Conservation (phyloP, 208 protist species). For the Acanthamoeba healyi region DNA sequence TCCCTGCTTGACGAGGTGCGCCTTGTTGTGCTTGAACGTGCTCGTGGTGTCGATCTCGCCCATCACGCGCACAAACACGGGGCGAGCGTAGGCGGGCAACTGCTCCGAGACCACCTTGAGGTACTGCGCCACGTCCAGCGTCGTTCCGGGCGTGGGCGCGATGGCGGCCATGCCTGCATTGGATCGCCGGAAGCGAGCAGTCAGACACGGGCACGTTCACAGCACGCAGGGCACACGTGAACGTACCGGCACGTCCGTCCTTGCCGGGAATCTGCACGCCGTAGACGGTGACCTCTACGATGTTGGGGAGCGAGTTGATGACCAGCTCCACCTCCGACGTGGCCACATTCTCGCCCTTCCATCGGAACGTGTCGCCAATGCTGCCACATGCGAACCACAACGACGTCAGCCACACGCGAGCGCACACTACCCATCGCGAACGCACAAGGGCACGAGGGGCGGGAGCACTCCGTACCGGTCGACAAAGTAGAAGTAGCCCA, state of each 20-base stretch:
- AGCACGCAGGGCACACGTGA: no score
- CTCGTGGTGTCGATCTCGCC: slow-evolving; percentile 77
- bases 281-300: slow-evolving; percentile 76
- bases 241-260: slow-evolving; percentile 79
- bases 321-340: slow-evolving; percentile 82
- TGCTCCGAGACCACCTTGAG: slow-evolving; percentile 62
- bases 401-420: background rate
- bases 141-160: slow-evolving; percentile 21
- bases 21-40: slow-evolving; percentile 86
- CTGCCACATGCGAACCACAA: background rate
- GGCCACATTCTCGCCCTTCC: slow-evolving; percentile 87
- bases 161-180: slow-evolving; percentile 47
- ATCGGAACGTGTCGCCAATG: slow-evolving; percentile 86
- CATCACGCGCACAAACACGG: slow-evolving; percentile 79
- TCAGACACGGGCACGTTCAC: background rate
- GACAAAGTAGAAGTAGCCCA: slow-evolving; percentile 83
- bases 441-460: no score
- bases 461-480: slow-evolving; percentile 75
- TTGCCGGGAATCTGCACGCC: slow-evolving; percentile 71
- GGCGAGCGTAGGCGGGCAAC: slow-evolving; percentile 75
- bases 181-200: background rate
- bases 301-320: slow-evolving; percentile 18
- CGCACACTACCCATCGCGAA: background rate
- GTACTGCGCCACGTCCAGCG: slow-evolving; percentile 21
- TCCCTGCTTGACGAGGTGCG: slow-evolving; percentile 78